A percentile compares a stretch with the other conserved stretches of the same genome.
phyloP scores from a whole-genome alignment of 129 eudicot genomes.

The Flaveria trinervia region DNA sequence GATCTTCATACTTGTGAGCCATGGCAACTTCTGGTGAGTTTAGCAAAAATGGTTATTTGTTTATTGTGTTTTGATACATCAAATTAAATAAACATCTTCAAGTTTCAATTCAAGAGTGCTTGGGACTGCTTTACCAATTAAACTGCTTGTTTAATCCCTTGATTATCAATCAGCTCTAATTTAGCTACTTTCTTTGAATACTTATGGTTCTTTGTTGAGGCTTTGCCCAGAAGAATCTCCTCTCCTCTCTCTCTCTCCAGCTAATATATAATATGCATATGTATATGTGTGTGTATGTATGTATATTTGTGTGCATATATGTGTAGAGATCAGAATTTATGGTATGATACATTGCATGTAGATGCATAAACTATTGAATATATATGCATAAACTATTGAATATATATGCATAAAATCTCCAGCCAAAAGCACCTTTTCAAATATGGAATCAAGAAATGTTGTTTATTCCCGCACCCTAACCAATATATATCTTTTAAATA shows the following conservation, averaged over 20 bases:
- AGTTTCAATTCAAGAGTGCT: too few species aligned
- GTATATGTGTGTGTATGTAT: not conserved
- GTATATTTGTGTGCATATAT: not conserved
- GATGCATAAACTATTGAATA: constrained; percentile 14
- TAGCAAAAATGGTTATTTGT: too few species aligned
- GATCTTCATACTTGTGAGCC: constrained; percentile 97
- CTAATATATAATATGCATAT: not conserved
- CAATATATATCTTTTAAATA: too few species aligned
- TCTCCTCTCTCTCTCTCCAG: too few species aligned
- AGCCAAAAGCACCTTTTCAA: constrained; percentile 26
- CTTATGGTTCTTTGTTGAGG: too few species aligned
- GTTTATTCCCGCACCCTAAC: not conserved
- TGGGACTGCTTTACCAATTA: too few species aligned
- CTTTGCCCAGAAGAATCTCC: too few species aligned
- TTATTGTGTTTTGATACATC: not conserved
- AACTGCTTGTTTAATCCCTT: too few species aligned
- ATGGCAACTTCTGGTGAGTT: constrained; percentile 94
- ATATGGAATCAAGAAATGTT: constrained; percentile 25
- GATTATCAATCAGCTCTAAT: too few species aligned
- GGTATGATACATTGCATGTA: constrained; percentile 12
- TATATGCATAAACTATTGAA: constrained; percentile 13
- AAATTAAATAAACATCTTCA: too few species aligned
- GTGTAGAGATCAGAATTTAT: not conserved
- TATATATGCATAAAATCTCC: not conserved
- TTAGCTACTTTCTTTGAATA: too few species aligned